Conservation (phyloP, 371 early-diverging fungal species). For the Mucor mucedo region DNA sequence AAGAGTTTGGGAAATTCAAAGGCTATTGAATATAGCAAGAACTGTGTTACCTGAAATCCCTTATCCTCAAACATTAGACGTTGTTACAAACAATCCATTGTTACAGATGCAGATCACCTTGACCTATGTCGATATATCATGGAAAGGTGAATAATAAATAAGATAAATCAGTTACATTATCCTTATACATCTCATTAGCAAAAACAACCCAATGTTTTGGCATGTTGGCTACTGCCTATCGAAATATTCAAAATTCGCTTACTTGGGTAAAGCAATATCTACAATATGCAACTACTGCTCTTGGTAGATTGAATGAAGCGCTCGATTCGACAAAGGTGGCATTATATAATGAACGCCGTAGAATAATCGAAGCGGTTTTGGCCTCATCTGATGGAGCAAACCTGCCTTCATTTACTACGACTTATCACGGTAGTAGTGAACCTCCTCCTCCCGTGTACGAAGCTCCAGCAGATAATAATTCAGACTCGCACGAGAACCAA, state of each 20-base stretch:
- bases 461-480: constrained; percentile 16
- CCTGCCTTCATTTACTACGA: constrained; percentile 4
- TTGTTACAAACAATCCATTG: constrained; percentile 43
- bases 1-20: constrained; percentile 39
- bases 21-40: constrained; percentile 40
- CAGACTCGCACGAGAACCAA: neutral
- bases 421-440: constrained; percentile 2
- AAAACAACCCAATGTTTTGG: constrained; percentile 32
- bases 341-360: constrained; percentile 17
- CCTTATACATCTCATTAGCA: constrained; percentile 1
- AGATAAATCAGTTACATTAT: neutral
- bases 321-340: constrained; percentile 8
- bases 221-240: constrained; percentile 19
- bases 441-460: constrained; percentile 34
- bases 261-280: constrained; percentile 31
- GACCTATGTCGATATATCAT: constrained; percentile 40
- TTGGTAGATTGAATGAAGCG: constrained; percentile 12
- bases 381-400: neutral
- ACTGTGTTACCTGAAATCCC: constrained; percentile 50
- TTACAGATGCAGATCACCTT: constrained; percentile 32
- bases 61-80: constrained; percentile 42
- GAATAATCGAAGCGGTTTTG: constrained; percentile 24
- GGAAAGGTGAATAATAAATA: constrained; percentile 38
- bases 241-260: constrained; percentile 26
- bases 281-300: constrained; percentile 24